Evolutionary conservation across 257 asterid genomes (phyloP).

Genomic region (Penstemon davidsonii): DNA sequence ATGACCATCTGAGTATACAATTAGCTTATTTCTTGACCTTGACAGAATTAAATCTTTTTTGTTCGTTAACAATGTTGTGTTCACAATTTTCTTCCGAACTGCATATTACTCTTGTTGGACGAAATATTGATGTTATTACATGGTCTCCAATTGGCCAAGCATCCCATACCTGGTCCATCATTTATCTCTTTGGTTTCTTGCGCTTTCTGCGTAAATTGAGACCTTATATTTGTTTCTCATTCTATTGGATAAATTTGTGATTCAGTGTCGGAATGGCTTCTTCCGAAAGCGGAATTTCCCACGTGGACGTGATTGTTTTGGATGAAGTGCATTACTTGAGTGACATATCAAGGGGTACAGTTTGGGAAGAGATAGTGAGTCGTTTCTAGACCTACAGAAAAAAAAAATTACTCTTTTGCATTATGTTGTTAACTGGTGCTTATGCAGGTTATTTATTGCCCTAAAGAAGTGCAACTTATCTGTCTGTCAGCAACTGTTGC

Average conservation of each 20-base stretch:
- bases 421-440: conserved; percentile 33
- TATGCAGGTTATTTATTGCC: conserved; percentile 88
- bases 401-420: conserved; percentile 23
- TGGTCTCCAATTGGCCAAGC: conserved; percentile 13
- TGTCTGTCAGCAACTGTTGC: conserved; percentile 98
- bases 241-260: conserved; percentile 26
- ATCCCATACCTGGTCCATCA: conserved; percentile 3
- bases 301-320: conserved; percentile 94
- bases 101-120: conserved; percentile 14
- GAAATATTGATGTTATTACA: not conserved
- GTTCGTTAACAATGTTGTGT: conserved; percentile 1
- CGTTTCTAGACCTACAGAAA: conserved; percentile 28
- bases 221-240: conserved; percentile 18
- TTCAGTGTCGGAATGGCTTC: conserved; percentile 82
- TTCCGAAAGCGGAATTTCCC: conserved; percentile 79
- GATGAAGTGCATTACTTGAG: conserved; percentile 99
- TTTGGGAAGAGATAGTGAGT: conserved; percentile 99
- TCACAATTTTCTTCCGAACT: conserved; percentile 12
- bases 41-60: not conserved
- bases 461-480: conserved; percentile 94
- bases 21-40: conserved; percentile 5
- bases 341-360: conserved; percentile 97
- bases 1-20: conserved; percentile 11
- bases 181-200: not conserved
- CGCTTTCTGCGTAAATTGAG: conserved; percentile 13